Evolutionary conservation across 2,329 filamentous ascomycete genomes (phyloP), one percentile per base, ranked within the genome.

Genomic region (Endoconidiophora laricicola): DNA sequence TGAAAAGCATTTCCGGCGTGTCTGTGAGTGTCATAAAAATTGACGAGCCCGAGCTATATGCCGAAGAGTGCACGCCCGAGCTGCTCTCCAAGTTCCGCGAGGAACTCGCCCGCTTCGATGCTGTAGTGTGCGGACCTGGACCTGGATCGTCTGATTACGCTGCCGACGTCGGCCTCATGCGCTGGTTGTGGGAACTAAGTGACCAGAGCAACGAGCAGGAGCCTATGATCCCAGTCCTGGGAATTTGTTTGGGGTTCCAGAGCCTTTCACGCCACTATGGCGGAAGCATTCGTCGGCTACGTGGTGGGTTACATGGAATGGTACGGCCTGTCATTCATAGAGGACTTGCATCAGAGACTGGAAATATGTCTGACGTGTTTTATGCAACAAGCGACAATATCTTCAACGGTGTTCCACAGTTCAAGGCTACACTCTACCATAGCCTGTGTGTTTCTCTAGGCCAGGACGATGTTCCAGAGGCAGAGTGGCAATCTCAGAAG

Each of bases 241-340:
- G 88, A 0, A 85, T 95, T 41, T 94, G 88, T 57, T 72, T 94
- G 0, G 88, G 88, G 0, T 93, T 94, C 55, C 88, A 95, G 64
- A 88, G 83, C 57, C 67, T 94, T 42, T 79, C 81, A 44, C 68
- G 78, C 44, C 73, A 75, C 7, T 79, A 81, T 57, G 84, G 84
- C 1, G 80, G 79, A 1, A 63, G 65, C 6, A 76, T 94, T 16
- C 69, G 76, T 48, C 73, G 77, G 54, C 66, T 94, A 52, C 66
- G 68, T n/a, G 73, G 81, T 51, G 86, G 86, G 0, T 69, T 87
- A 57, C 88, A 95, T 64, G 88, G 88, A 1, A 83, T 93, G 66
- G 78, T 93, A 18, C 76, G 81, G 51, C 64, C 68, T 6, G 76
- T 94, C 46, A 67, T 72, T 29, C 82, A 86, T 55, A 56, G 29